phyloP scores from a whole-genome alignment of 106 monocot genomes.

The Triglochin maritima region DNA sequence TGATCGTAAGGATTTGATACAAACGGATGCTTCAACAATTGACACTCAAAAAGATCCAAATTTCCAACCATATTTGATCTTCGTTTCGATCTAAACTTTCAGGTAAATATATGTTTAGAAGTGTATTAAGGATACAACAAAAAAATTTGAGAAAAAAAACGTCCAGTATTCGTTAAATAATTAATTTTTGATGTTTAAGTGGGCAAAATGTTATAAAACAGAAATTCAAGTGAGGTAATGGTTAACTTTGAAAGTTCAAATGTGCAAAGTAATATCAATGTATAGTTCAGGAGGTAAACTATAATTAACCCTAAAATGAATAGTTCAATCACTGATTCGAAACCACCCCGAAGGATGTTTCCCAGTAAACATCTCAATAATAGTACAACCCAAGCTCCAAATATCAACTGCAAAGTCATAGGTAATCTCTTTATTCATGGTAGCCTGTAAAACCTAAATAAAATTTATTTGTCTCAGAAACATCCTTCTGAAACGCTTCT shows the following conservation, averaged over 20 bases:
- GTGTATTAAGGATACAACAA: slow-evolving; percentile 48
- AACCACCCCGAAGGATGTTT: slow-evolving; percentile 77
- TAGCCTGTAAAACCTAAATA: slow-evolving; percentile 63
- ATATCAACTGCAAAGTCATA: slow-evolving; percentile 89
- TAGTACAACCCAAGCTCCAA: slow-evolving; percentile 94
- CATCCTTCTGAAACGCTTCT: too few species aligned
- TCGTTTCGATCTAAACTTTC: too few species aligned
- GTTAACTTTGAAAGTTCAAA: too few species aligned
- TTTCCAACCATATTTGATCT: too few species aligned
- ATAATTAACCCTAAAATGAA: background rate
- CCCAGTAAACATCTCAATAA: slow-evolving; percentile 88
- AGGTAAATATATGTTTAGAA: slow-evolving; percentile 48
- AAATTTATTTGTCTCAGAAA: too few species aligned
- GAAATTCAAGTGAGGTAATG: too few species aligned
- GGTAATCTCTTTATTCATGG: slow-evolving; percentile 58
- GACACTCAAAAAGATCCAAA: slow-evolving; percentile 37
- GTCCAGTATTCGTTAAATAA: slow-evolving; percentile 18
- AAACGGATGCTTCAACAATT: slow-evolving; percentile 68
- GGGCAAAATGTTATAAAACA: too few species aligned
- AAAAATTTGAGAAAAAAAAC: slow-evolving; percentile 75
- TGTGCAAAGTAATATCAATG: too few species aligned
- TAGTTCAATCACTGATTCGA: slow-evolving; percentile 51
- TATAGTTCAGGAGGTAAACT: too few species aligned
- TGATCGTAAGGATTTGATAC: slow-evolving; percentile 37
- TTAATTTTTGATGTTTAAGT: too few species aligned